A percentile compares a stretch with the other conserved stretches of the same genome.
Evolutionary conservation across 768 basidiomycete genomes (phyloP).

Genomic region (Hericium erinaceus): DNA sequence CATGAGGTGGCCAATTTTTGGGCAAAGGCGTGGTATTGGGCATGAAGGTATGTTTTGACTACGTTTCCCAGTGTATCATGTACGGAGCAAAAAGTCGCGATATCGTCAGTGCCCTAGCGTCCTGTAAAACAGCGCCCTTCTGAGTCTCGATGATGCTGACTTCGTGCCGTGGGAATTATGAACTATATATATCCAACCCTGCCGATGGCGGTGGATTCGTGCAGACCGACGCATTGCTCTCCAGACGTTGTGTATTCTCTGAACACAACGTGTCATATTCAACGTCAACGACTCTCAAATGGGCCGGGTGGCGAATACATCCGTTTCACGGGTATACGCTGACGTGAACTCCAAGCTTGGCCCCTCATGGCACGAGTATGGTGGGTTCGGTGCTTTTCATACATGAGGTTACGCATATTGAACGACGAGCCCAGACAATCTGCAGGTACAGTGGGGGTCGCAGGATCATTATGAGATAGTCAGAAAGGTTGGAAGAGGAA

Average conservation of each 20-base stretch:
- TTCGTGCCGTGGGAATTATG: no score
- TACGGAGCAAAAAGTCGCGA: no score
- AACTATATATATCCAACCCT: no score
- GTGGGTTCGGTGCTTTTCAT: constrained; percentile 31
- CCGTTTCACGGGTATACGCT: constrained; percentile 78
- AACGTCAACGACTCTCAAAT: constrained; percentile 26
- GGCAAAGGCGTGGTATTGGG: constrained; percentile 5
- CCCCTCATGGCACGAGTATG: constrained; percentile 93
- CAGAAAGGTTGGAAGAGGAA: constrained; percentile 89
- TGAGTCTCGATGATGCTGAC: no score
- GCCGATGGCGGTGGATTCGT: no score
- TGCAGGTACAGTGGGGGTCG: constrained; percentile 95
- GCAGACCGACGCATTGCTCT: no score
- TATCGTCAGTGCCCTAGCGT: no score
- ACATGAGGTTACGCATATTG: neutral
- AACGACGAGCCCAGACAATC: constrained; percentile 54
- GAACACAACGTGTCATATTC: neutral
- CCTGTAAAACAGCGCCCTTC: no score
- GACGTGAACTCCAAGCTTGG: constrained; percentile 86
- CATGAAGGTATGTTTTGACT: no score
- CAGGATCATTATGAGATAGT: constrained; percentile 99
- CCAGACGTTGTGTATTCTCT: no score
- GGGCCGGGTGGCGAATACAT: constrained; percentile 67
- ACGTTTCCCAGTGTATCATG: no score
- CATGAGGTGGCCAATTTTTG: constrained; percentile 40